These are phyloP conservation scores for Sporothrix mexicana DNA, from an alignment of 2,329 filamentous ascomycete genomes.

Conservation along the genomic window DNA sequence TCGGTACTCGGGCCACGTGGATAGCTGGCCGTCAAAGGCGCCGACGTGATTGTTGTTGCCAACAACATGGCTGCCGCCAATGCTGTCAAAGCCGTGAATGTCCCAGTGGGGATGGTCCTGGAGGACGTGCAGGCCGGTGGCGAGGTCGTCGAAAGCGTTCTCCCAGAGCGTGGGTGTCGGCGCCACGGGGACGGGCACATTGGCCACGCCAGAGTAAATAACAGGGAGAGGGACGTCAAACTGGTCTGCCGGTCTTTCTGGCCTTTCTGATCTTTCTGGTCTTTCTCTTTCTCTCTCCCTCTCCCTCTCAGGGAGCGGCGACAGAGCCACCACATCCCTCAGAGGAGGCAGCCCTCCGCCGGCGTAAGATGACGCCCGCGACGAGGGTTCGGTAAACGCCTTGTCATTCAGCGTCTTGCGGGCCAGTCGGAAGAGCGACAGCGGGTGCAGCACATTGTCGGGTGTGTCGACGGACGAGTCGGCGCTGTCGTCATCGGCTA, in stretches of 20 bases:
- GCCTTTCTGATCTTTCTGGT: too few species aligned
- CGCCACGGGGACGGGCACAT: too few species aligned
- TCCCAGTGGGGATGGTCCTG: slow-evolving; percentile 29
- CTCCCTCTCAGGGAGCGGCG: neutral
- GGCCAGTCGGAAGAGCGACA: slow-evolving; percentile 30
- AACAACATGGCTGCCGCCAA: neutral
- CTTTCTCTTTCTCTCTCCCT: neutral
- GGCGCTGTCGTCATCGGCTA: neutral
- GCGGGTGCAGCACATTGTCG: slow-evolving; percentile 29
- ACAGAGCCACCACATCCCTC: neutral
- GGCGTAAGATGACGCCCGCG: slow-evolving; percentile 21
- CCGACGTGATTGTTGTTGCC: neutral
- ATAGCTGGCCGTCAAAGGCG: slow-evolving; percentile 19
- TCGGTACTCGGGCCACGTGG: slow-evolving; percentile 39
- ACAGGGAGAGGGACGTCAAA: neutral
- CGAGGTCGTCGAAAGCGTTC: slow-evolving; percentile 23
- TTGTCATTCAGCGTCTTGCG: slow-evolving; percentile 31
- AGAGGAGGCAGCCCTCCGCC: slow-evolving; percentile 26
- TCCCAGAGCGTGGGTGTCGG: slow-evolving; percentile 4
- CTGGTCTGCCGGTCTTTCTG: neutral
- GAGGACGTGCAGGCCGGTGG: slow-evolving; percentile 18
- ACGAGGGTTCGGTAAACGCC: slow-evolving; percentile 13
- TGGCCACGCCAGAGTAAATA: neutral
- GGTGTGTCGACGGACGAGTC: slow-evolving; percentile 22
- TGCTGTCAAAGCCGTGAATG: slow-evolving; percentile 20